phyloP scores from a whole-genome alignment of 164 flowering plant species.

The Vitis cinerea region DNA sequence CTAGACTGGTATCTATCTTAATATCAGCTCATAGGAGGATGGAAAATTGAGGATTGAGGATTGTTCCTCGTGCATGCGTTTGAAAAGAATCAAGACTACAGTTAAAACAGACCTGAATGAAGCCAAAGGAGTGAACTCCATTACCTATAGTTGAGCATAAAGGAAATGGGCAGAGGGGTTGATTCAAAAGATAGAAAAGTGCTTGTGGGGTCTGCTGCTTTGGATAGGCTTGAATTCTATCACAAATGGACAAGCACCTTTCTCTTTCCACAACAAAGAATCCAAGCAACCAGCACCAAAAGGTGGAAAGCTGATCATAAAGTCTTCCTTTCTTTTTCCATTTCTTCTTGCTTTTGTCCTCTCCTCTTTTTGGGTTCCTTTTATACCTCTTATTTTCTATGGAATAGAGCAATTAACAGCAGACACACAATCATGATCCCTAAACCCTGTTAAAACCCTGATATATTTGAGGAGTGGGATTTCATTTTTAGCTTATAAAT shows the following conservation, averaged over 20 bases:
- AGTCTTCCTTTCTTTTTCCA: constrained; percentile 1
- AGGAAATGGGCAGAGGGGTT: not conserved
- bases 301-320: constrained; percentile 14
- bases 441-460: not conserved
- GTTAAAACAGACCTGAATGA: constrained; percentile 1
- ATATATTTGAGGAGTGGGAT: too few species aligned
- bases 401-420: not conserved
- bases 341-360: not conserved
- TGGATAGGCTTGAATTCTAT: constrained; percentile 13
- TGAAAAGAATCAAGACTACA: not conserved
- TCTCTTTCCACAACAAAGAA: constrained; percentile 14
- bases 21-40: too few species aligned
- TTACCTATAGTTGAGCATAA: too few species aligned
- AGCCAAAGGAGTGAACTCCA: constrained; percentile 5
- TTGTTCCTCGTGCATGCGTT: not conserved
- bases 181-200: constrained; percentile 10
- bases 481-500: too few species aligned
- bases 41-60: not conserved
- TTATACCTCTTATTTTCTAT: not conserved
- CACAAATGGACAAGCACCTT: constrained; percentile 14
- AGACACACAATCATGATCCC: not conserved
- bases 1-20: not conserved
- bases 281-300: constrained; percentile 13
- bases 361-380: not conserved
- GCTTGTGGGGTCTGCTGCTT: constrained; percentile 1